Percentiles rank a stretch among this genome's conserved stretches.
Conservation (phyloP, 176 grass and related monocot genomes). For the Oryza longistaminata region DNA sequence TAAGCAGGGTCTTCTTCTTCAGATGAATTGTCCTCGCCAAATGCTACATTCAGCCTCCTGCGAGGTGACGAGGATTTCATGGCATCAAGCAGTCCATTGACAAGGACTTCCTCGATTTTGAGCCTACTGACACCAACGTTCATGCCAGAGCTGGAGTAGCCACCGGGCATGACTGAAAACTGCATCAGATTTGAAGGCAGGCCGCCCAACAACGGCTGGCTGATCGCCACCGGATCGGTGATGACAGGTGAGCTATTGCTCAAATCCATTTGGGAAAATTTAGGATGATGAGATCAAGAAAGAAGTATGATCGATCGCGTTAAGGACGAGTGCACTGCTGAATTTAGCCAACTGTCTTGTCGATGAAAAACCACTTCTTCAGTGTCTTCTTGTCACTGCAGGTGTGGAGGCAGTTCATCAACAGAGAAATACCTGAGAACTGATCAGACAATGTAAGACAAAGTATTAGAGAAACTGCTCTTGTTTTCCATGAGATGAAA, state of each 20-base stretch:
- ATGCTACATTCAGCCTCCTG: constrained; percentile 60
- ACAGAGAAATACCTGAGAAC: constrained; percentile 56
- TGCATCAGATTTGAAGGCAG: constrained; percentile 64
- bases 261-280: constrained; percentile 55
- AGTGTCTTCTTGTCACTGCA: constrained; percentile 84
- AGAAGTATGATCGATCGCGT: background rate
- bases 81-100: constrained; percentile 71
- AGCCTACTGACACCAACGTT: constrained; percentile 43
- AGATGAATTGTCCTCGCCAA: constrained; percentile 24
- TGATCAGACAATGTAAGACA: constrained; percentile 22
- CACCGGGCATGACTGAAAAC: constrained; percentile 50
- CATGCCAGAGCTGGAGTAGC: constrained; percentile 52
- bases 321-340: background rate
- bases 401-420: constrained; percentile 68
- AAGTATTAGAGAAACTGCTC: constrained; percentile 1
- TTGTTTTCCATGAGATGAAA: background rate
- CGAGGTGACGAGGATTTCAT: constrained; percentile 91
- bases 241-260: constrained; percentile 75
- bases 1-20: constrained; percentile 53
- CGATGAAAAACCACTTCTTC: constrained; percentile 96
- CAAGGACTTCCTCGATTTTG: constrained; percentile 68
- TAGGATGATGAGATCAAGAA: constrained; percentile 5
- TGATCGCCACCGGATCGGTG: constrained; percentile 51
- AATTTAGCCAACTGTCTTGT: constrained; percentile 77
- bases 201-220: constrained; percentile 49